Percentiles rank a stretch among this genome's conserved stretches.
These are phyloP conservation scores for Diplodia sapinea DNA, from an alignment of 2,329 filamentous ascomycete genomes.

Conservation along the genomic window DNA sequence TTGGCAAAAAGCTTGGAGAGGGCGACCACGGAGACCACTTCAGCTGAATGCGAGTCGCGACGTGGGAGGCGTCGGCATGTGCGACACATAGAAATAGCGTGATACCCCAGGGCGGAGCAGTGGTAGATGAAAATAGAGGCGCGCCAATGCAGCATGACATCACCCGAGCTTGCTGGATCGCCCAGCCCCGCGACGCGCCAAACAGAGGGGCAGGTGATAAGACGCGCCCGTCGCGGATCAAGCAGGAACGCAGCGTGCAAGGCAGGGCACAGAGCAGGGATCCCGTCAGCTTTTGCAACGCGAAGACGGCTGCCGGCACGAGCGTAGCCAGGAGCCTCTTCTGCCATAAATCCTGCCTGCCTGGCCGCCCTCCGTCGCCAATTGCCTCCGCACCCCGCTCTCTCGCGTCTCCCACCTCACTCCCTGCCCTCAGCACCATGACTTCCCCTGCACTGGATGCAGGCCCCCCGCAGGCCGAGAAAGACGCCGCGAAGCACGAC, in stretches of 20 bases:
- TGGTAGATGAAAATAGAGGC: conserved; percentile 24
- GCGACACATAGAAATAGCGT: conserved; percentile 17
- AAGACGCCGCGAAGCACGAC: conserved; percentile 22
- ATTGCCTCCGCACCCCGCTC: conserved; percentile 16
- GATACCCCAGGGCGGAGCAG: conserved; percentile 21
- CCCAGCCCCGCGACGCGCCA: conserved; percentile 27
- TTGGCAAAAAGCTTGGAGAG: conserved; percentile 62
- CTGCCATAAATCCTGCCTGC: conserved; percentile 5
- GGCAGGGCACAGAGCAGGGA: conserved; percentile 9
- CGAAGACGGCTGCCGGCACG: conserved; percentile 10
- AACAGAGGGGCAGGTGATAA: conserved; percentile 18
- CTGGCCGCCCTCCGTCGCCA: neutral
- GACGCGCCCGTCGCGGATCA: conserved; percentile 20
- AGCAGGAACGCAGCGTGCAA: conserved; percentile 21
- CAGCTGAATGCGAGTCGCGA: conserved; percentile 51
- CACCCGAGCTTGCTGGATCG: conserved; percentile 7
- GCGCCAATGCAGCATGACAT: conserved; percentile 26
- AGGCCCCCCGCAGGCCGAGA: neutral
- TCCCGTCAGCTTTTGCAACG: conserved; percentile 9
- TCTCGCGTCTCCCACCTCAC: neutral
- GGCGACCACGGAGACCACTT: conserved; percentile 68
- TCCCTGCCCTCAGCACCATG: conserved; percentile 19
- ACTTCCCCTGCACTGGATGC: conserved; percentile 16
- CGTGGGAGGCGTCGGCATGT: conserved; percentile 23
- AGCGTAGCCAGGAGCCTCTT: neutral